Base-by-base conservation (phyloP, 768 basidiomycete species). In the Dioszegia aurantiaca region DNA sequence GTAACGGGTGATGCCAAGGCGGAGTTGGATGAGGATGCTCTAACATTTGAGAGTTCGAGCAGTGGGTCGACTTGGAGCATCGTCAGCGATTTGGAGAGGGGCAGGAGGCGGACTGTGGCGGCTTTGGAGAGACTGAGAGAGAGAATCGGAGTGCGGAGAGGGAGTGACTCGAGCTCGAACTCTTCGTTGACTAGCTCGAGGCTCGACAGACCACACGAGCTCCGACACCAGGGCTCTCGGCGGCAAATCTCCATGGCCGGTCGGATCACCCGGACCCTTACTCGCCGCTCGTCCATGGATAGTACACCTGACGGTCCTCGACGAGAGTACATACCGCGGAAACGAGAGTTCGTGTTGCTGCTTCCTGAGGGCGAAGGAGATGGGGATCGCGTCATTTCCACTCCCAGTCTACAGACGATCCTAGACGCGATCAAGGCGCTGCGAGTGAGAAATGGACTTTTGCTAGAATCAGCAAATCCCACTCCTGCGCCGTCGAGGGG, bases 301-400 rank as follows among this genome's bases (percentile, higher is more conserved):
- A 16, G 48, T 42, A 26, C 33, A 5, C 52, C 65, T 1, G 68
- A 72, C 5, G 42, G 44, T 28, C 68, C 71, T 10, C 63, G 58
- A 51, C 54, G 68, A 23, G 59, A 67, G 62, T 63, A 66, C 42
- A n/a, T 59, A 23, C 64, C 63, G 14, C 45, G 55, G 36, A 53
- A 58, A 49, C 44, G 75, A 49, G 71, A 74, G 41, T 76, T 76
- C 53, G 67, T 57, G 4, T 46, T 76, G 46, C 61, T 74, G 16
- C 27, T 76, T 3, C 75, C 75, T 40, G 58, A 53, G 27, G 51
- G 51, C 19, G 51, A 40, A 21, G 51, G 51, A 16, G 36, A 21
- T 17, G 51, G 51, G 10, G 71, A 70, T 21, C 45, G 74, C 37
- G 58, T 76, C 5, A 52, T 76, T 30, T 63, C 61, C 6, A 74